A percentile compares a stretch with the other conserved stretches of the same genome.
These are phyloP conservation scores for Pichia kudriavzevii DNA, from an alignment of 1,139 yeast genomes.

Conservation along the genomic window DNA sequence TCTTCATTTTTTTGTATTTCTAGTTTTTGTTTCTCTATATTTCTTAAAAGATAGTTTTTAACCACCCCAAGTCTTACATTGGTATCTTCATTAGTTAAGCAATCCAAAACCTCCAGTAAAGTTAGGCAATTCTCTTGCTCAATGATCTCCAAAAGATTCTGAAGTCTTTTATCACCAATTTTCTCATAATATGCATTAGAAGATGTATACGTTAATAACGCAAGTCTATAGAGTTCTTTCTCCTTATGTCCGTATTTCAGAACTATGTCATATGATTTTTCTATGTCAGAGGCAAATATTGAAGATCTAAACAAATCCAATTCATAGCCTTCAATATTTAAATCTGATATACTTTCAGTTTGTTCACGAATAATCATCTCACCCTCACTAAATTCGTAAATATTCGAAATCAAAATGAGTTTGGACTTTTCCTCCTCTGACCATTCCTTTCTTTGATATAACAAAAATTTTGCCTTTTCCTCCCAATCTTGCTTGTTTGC, in stretches of 20 bases:
- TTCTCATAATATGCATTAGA: slow-evolving; percentile 43
- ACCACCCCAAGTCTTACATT: slow-evolving; percentile 57
- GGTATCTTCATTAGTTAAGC: slow-evolving; percentile 59
- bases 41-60: slow-evolving; percentile 59
- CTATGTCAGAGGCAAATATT: slow-evolving; percentile 50
- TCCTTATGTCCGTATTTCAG: slow-evolving; percentile 53
- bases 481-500: slow-evolving; percentile 46
- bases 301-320: slow-evolving; percentile 61
- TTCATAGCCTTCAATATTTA: slow-evolving; percentile 39
- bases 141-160: slow-evolving; percentile 45
- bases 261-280: slow-evolving; percentile 49
- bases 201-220: slow-evolving; percentile 60
- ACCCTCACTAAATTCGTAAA: slow-evolving; percentile 50
- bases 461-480: slow-evolving; percentile 50
- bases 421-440: slow-evolving; percentile 48
- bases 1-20: slow-evolving; percentile 65
- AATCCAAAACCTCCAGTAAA: slow-evolving; percentile 69
- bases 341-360: slow-evolving; percentile 20
- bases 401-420: slow-evolving; percentile 57
- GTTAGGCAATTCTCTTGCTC: slow-evolving; percentile 51
- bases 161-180: slow-evolving; percentile 48
- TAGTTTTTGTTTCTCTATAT: slow-evolving; percentile 50
- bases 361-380: slow-evolving; percentile 31
- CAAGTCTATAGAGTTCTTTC: slow-evolving; percentile 59
- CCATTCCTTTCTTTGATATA: slow-evolving; percentile 25